phyloP scores from a whole-genome alignment of 371 early-diverging fungal species.

The Phascolomyces articulosus region DNA sequence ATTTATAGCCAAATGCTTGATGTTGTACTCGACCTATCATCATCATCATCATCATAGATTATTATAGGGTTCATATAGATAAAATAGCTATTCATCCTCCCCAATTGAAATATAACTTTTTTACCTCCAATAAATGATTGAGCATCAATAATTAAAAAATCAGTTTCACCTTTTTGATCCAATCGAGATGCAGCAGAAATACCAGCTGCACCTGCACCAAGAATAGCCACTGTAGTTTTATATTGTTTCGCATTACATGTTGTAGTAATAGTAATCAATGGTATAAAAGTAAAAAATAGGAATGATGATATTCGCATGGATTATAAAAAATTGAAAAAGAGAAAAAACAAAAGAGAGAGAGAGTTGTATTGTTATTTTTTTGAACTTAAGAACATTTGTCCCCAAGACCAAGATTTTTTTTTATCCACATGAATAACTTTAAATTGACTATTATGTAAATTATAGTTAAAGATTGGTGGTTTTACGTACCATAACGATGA shows the following conservation, averaged over 20 bases:
- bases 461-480: no score
- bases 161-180: conserved; percentile 19
- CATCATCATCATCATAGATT: no score
- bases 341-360: not conserved
- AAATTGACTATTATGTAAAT: no score
- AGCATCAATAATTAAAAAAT: conserved; percentile 45
- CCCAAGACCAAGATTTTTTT: no score
- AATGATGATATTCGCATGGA: not conserved
- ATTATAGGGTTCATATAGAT: no score
- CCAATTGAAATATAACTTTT: not conserved
- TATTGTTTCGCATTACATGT: not conserved
- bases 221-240: conserved; percentile 40
- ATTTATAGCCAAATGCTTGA: conserved; percentile 27
- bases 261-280: not conserved
- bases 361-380: not conserved
- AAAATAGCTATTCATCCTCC: not conserved
- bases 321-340: not conserved
- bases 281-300: not conserved
- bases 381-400: no score
- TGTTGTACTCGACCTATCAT: conserved; percentile 45
- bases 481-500: no score
- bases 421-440: no score
- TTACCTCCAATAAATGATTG: conserved; percentile 44
- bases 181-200: conserved; percentile 40
- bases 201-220: conserved; percentile 55